Percentiles rank a stretch among this genome's conserved stretches.
phyloP scores from a whole-genome alignment of 805 yeast species.

The Priceomyces haplophilus region DNA sequence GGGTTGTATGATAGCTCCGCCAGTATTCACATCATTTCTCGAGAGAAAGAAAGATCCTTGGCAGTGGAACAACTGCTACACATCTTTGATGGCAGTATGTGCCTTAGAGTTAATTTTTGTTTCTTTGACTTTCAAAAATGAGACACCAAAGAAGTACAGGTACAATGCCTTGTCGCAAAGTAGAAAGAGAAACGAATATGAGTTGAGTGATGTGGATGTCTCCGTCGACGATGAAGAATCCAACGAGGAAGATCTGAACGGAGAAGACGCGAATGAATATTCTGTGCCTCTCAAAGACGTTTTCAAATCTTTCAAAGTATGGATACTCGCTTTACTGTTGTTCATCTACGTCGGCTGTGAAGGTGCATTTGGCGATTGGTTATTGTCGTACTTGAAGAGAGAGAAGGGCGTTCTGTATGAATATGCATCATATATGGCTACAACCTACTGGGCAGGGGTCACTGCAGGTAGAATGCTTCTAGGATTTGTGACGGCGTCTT shows the following conservation, averaged over 20 bases:
- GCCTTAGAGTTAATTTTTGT: conserved; percentile 20
- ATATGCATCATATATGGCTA: conserved; percentile 45
- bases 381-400: conserved; percentile 45
- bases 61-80: conserved; percentile 49
- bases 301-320: conserved; percentile 34
- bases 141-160: conserved; percentile 44
- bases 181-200: conserved; percentile 11
- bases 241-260: neutral
- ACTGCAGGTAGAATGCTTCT: conserved; percentile 46
- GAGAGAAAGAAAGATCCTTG: conserved; percentile 36
- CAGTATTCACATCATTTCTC: conserved; percentile 40
- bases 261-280: neutral
- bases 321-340: conserved; percentile 39
- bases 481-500: conserved; percentile 53
- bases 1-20: conserved; percentile 53
- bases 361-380: conserved; percentile 52
- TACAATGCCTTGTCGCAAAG: conserved; percentile 20
- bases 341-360: conserved; percentile 54
- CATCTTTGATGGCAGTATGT: conserved; percentile 30
- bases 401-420: conserved; percentile 36
- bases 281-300: conserved; percentile 28
- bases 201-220: conserved; percentile 10
- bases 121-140: conserved; percentile 33
- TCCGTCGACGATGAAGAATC: conserved; percentile 7
- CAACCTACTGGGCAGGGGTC: conserved; percentile 50